Evolutionary conservation across 129 eudicot species (phyloP).

Genomic region (Logfia minima): DNA sequence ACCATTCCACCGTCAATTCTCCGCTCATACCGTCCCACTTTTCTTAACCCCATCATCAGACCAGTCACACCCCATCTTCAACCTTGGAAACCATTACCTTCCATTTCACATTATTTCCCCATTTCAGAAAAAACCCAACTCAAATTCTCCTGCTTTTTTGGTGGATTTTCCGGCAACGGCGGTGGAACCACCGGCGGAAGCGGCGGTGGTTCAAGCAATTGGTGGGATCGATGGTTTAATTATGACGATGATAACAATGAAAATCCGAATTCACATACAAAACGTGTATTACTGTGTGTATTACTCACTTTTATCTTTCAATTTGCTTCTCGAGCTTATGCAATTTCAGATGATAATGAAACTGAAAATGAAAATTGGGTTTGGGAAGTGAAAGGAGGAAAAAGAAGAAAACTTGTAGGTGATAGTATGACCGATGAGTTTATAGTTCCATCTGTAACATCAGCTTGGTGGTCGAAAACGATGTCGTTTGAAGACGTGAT

Average conservation of each 20-base stretch:
- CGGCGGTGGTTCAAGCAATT: slow-evolving; percentile 32
- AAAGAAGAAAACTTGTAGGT: slow-evolving; percentile 52
- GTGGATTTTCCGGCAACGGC: slow-evolving; percentile 20
- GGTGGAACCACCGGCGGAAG: slow-evolving; percentile 20
- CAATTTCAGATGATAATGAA: slow-evolving; percentile 14
- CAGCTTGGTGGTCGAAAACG: slow-evolving; percentile 5
- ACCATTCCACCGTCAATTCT: not conserved
- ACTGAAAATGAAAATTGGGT: slow-evolving; percentile 36
- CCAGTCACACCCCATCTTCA: slow-evolving; percentile 8
- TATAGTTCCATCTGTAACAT: slow-evolving; percentile 34
- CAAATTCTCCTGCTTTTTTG: not conserved
- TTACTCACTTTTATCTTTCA: slow-evolving; percentile 28
- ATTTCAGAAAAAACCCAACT: not conserved
- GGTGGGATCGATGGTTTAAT: slow-evolving; percentile 35
- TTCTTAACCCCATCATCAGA: not conserved
- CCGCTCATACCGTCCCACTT: not conserved
- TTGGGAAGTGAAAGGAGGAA: slow-evolving; percentile 75
- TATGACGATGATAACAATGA: slow-evolving; percentile 23
- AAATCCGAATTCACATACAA: slow-evolving; percentile 21
- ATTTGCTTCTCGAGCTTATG: slow-evolving; percentile 44
- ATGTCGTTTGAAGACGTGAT: slow-evolving; percentile 30
- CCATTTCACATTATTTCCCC: slow-evolving; percentile 26
- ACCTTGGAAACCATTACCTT: slow-evolving; percentile 28
- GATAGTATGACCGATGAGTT: slow-evolving; percentile 59
- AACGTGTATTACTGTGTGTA: slow-evolving; percentile 4